These are phyloP conservation scores for Claviceps humidiphila DNA, from an alignment of 2,329 filamentous ascomycete species.

Conservation along the genomic window DNA sequence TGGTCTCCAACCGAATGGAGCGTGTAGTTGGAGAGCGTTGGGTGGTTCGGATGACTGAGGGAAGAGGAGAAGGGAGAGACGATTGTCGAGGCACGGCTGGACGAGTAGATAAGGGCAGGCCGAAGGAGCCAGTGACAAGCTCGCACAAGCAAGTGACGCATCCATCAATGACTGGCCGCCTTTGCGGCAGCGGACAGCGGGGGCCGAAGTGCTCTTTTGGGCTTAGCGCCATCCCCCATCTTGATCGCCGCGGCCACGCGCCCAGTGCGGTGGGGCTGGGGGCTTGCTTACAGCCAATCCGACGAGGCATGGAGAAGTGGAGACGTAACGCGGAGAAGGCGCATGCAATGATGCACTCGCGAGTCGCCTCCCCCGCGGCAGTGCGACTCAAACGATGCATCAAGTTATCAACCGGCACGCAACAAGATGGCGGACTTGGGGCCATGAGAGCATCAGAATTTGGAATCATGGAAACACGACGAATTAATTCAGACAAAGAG, in stretches of 20 bases:
- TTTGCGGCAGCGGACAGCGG: background rate
- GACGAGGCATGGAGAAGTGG: background rate
- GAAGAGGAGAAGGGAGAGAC: constrained; percentile 11
- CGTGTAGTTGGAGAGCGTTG: constrained; percentile 1
- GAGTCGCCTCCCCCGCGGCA: background rate
- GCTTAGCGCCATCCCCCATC: constrained; percentile 2
- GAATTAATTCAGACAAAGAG: too few relatives aligned
- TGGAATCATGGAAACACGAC: too few relatives aligned
- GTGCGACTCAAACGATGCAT: too few relatives aligned
- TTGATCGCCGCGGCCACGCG: constrained; percentile 6
- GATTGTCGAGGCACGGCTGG: constrained; percentile 13
- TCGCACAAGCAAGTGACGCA: constrained; percentile 19
- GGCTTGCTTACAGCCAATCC: background rate
- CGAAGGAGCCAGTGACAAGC: constrained; percentile 6
- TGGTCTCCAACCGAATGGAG: constrained; percentile 10
- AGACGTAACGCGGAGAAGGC: background rate
- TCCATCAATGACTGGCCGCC: constrained; percentile 11
- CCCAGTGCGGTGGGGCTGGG: constrained; percentile 13
- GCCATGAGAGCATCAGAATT: too few relatives aligned
- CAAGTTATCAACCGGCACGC: too few relatives aligned
- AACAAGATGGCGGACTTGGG: too few relatives aligned
- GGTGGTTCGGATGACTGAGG: constrained; percentile 8
- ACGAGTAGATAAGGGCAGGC: constrained; percentile 10
- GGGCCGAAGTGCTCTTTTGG: background rate
- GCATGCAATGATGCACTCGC: background rate